A percentile compares a stretch with the other conserved stretches of the same genome.
Conservation (phyloP, 2,329 filamentous ascomycete species). For the Calonectria naviculata region DNA sequence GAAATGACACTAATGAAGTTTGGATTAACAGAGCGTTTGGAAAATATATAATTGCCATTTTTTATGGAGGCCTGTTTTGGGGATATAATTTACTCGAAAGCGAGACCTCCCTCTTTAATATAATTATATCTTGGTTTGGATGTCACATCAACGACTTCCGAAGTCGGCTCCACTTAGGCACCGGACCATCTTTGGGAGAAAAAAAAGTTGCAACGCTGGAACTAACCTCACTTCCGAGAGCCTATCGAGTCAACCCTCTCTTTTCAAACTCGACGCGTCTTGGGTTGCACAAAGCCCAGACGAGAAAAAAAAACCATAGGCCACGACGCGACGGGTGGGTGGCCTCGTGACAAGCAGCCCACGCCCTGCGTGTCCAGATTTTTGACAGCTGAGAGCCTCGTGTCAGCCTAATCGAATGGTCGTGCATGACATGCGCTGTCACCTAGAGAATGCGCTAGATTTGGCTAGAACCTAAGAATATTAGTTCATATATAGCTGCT, state of each 20-base stretch:
- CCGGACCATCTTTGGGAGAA: neutral
- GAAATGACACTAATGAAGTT: too few species aligned
- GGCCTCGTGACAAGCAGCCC: neutral
- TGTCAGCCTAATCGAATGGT: constrained; percentile 12
- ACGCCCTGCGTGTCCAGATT: neutral
- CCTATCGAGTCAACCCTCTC: neutral
- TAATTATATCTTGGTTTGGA: neutral
- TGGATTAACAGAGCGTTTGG: neutral
- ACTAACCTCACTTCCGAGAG: neutral
- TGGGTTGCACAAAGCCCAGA: neutral
- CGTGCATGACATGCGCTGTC: neutral
- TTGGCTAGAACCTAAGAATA: neutral
- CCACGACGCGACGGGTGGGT: neutral
- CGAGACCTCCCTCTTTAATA: neutral
- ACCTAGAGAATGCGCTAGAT: neutral
- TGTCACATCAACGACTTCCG: neutral
- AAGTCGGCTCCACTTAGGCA: constrained; percentile 2
- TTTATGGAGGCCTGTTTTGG: too few species aligned
- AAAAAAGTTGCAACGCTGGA: neutral
- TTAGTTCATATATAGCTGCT: neutral
- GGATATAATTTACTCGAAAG: neutral
- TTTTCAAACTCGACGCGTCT: neutral
- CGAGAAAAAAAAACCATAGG: neutral
- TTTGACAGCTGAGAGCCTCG: neutral
- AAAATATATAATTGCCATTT: too few species aligned